Evolutionary conservation across 2,329 filamentous ascomycete genomes (phyloP).

Genomic region (Colletotrichum spaethianum): DNA sequence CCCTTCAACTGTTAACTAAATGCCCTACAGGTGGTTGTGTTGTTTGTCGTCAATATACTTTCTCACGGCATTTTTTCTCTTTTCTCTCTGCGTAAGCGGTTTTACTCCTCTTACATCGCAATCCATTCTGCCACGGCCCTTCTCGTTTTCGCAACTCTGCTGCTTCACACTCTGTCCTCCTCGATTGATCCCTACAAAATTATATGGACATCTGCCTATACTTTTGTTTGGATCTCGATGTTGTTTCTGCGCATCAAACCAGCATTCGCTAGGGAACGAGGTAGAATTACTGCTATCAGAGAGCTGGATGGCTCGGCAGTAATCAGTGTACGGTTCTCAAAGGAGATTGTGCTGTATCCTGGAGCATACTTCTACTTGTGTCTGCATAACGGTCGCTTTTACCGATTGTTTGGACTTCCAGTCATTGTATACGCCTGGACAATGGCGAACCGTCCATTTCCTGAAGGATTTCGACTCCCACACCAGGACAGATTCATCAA

Average conservation of each 20-base stretch:
- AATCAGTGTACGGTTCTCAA: neutral
- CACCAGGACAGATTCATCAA: conserved; percentile 14
- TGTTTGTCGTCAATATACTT: neutral
- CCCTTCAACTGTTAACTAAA: neutral
- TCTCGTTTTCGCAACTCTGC: neutral
- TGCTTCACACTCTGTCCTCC: neutral
- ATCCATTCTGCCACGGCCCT: neutral
- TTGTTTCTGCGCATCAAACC: conserved; percentile 1
- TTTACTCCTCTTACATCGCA: neutral
- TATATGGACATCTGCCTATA: neutral
- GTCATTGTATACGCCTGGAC: conserved; percentile 5
- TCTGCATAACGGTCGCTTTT: conserved; percentile 3
- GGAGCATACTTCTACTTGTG: conserved; percentile 8
- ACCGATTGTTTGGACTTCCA: conserved; percentile 9
- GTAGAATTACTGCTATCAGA: neutral
- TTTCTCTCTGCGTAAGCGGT: neutral
- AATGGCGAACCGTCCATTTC: neutral
- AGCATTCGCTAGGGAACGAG: neutral
- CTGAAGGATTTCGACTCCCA: neutral
- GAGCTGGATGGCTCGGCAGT: neutral
- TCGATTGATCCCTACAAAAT: neutral
- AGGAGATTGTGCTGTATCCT: neutral
- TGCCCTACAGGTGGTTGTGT: neutral
- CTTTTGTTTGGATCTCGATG: neutral
- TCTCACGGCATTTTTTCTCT: neutral